phyloP scores from a whole-genome alignment of 768 basidiomycete species.

The Collybia mongolica region DNA sequence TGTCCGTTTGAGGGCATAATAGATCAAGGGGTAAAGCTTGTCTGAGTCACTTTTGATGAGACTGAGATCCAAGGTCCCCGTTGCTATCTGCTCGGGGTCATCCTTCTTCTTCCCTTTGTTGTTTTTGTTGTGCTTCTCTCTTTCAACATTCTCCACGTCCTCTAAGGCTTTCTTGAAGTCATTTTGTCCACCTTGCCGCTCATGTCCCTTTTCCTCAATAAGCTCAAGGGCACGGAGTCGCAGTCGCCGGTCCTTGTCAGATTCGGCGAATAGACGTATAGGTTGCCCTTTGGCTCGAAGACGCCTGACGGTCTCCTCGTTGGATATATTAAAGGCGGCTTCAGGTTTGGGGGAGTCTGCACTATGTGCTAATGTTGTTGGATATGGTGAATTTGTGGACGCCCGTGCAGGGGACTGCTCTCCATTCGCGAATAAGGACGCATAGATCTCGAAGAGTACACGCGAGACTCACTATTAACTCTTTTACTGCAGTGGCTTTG shows the following conservation, averaged over 20 bases:
- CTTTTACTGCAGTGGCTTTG: conserved; percentile 29
- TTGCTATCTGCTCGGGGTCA: conserved; percentile 49
- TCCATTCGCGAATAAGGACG: conserved; percentile 41
- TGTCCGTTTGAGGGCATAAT: conserved; percentile 89
- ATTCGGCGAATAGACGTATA: conserved; percentile 91
- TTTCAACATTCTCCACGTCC: conserved; percentile 80
- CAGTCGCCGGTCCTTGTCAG: conserved; percentile 89
- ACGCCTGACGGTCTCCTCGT: conserved; percentile 87
- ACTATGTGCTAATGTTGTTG: conserved; percentile 29
- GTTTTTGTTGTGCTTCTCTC: conserved; percentile 58
- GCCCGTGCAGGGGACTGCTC: conserved; percentile 44
- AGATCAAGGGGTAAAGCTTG: conserved; percentile 95
- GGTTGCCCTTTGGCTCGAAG: conserved; percentile 92
- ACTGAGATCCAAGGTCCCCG: conserved; percentile 71
- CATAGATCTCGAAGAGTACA: conserved; percentile 2
- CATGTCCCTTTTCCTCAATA: conserved; percentile 86
- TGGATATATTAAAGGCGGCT: conserved; percentile 82
- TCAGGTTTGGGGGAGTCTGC: conserved; percentile 45
- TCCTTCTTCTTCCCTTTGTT: conserved; percentile 66
- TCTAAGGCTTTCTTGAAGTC: conserved; percentile 91
- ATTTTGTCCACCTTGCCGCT: conserved; percentile 83
- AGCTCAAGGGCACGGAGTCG: conserved; percentile 92
- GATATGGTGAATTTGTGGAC: conserved; percentile 39
- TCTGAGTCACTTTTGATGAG: conserved; percentile 90
- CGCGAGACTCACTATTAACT: conserved; percentile 43